Base-by-base conservation (phyloP, 345 rosid species). In the Gossypium herbaceum region DNA sequence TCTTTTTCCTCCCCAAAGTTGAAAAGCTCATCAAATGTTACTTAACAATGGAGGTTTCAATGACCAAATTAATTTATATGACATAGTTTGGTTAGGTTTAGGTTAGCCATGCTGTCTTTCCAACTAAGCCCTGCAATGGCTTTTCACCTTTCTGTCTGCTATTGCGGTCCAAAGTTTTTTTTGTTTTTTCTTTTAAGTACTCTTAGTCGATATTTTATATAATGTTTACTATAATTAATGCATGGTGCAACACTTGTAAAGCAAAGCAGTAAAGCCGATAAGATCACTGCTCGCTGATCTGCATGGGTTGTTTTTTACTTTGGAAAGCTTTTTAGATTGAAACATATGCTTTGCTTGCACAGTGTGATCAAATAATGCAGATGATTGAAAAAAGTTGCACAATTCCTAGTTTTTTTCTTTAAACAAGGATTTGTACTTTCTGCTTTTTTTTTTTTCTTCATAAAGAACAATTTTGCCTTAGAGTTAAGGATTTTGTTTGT, bases 51-150 rank as follows among this genome's bases (percentile, higher is more conserved):
- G 43, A 25, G 59, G 58, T 25, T 47, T 68, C 0, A 59, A 25
- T 70, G 63, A 52, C 25, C 47, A 44, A 20, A n/a, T 16, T 50
- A 25, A 15, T 50, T 25, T 25, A 9, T 24, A 17, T 29, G 13
- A 68, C 17, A 51, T 51, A 51, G 24, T 3, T 51, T 27, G 16
- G 9, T 3, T 51, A 16, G 16, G 61, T 17, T 51, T 51, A 70
- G 73, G 59, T 43, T 55, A 65, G 54, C 39, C 44, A 27, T 69
- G 61, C 29, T 79, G 76, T 55, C 75, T 60, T 29, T 34, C 43
- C 59, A 79, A 59, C 83, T 81, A 83, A 79, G 83, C 68, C 80
- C 79, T 76, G 52, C n/a, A 78, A 20, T 70, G 29, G 70, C 44
- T 57, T 59, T 48, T 56, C 24, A 72, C 74, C 84, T 80, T 79